phyloP scores from a whole-genome alignment of 2,329 filamentous ascomycete genomes.

The Balansia obtecta region DNA sequence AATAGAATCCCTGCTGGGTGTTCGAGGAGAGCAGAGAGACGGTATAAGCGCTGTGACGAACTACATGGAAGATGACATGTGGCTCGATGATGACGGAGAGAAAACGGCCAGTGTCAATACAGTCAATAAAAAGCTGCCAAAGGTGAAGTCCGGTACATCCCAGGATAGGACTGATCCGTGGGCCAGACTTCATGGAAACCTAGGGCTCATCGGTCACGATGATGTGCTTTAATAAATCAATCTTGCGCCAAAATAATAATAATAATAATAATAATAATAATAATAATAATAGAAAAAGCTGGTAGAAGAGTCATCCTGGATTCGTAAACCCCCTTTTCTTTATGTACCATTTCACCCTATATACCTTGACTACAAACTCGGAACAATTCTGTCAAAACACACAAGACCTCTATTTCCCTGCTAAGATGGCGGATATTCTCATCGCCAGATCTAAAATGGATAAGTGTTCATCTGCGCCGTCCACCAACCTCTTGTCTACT shows the following conservation, averaged over 20 bases:
- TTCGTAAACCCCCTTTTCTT: background rate
- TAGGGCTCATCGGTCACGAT: slow-evolving; percentile 36
- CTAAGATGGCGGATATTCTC: slow-evolving; percentile 64
- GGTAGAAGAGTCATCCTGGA: background rate
- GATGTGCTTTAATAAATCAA: slow-evolving; percentile 9
- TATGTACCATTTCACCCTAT: background rate
- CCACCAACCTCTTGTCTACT: slow-evolving; percentile 83
- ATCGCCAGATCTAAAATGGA: slow-evolving; percentile 77
- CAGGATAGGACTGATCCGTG: slow-evolving; percentile 28
- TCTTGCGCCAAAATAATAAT: background rate
- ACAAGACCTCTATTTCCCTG: slow-evolving; percentile 21
- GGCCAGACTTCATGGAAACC: slow-evolving; percentile 38
- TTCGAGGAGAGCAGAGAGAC: slow-evolving; percentile 12
- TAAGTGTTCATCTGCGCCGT: slow-evolving; percentile 91
- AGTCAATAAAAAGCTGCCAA: slow-evolving; percentile 1
- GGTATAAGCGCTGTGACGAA: slow-evolving; percentile 12
- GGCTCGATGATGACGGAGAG: slow-evolving; percentile 21
- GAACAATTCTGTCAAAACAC: background rate
- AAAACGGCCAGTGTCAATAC: slow-evolving; percentile 7
- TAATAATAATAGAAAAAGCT: no score
- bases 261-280: no score
- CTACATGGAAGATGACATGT: slow-evolving; percentile 17
- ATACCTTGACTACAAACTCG: background rate
- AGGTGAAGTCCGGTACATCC: slow-evolving; percentile 11
- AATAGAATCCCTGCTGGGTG: slow-evolving; percentile 35